phyloP scores from a whole-genome alignment of 2,329 filamentous ascomycete species.

The Diaporthe ampelina region DNA sequence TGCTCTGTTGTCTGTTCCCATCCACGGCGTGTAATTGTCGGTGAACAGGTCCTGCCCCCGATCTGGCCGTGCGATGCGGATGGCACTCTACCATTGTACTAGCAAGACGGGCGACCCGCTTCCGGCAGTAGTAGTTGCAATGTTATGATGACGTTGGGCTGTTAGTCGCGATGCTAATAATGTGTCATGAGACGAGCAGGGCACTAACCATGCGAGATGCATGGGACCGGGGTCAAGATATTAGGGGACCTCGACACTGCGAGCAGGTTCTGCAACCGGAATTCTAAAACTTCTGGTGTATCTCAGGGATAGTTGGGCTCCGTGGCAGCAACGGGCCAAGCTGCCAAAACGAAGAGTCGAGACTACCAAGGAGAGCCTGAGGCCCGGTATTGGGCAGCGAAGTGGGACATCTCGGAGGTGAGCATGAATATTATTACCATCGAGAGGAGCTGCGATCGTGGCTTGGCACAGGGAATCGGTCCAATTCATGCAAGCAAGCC shows the following conservation, averaged over 20 bases:
- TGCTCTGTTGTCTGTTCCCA: not conserved
- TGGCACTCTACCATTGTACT: not conserved
- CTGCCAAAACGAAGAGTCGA: not conserved
- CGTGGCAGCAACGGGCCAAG: conserved; percentile 4
- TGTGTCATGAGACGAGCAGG: conserved; percentile 26
- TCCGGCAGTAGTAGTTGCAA: conserved; percentile 6
- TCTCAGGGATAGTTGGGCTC: conserved; percentile 22
- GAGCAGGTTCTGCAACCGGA: not conserved
- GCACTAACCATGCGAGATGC: conserved; percentile 24
- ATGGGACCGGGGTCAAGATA: conserved; percentile 15
- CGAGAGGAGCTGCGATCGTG: conserved; percentile 5
- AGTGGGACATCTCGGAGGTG: conserved; percentile 30
- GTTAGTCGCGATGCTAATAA: conserved; percentile 27
- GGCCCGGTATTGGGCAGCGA: conserved; percentile 29
- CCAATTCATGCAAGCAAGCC: conserved; percentile 21
- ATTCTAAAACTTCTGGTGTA: not conserved
- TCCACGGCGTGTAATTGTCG: not conserved
- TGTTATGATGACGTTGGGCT: conserved; percentile 35
- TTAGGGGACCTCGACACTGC: conserved; percentile 1
- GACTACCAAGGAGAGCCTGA: not conserved
- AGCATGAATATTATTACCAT: conserved; percentile 30
- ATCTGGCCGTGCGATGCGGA: not conserved
- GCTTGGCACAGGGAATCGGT: conserved; percentile 23
- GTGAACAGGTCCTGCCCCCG: not conserved
- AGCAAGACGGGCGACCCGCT: conserved; percentile 7